phyloP scores from a whole-genome alignment of 352 stramenopile species.

The Globisporangium radiosum region DNA sequence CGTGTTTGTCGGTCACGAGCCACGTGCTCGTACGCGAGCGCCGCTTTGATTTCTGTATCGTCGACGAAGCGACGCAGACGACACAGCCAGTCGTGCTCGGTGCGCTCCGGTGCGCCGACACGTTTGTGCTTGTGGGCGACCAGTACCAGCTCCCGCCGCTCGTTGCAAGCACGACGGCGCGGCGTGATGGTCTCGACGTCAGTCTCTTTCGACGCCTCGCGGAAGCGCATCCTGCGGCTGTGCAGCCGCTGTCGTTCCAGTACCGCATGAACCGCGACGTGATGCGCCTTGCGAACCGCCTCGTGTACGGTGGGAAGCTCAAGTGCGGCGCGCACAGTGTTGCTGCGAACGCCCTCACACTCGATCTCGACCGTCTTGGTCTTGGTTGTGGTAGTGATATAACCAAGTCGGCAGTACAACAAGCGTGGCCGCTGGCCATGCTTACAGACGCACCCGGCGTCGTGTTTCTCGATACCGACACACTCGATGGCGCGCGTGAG shows the following conservation, averaged over 20 bases:
- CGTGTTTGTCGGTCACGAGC: slow-evolving; percentile 68
- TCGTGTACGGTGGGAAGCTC: slow-evolving; percentile 92
- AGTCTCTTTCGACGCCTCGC: slow-evolving; percentile 90
- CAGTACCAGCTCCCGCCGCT: slow-evolving; percentile 98
- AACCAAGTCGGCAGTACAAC: background rate
- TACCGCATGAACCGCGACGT: slow-evolving; percentile 98
- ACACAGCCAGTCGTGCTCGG: slow-evolving; percentile 93
- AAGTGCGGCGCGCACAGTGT: slow-evolving; percentile 83
- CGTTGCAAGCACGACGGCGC: slow-evolving; percentile 86
- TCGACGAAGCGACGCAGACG: slow-evolving; percentile 99
- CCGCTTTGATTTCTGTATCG: slow-evolving; percentile 97
- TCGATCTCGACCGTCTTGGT: slow-evolving; percentile 7
- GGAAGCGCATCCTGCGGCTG: slow-evolving; percentile 86
- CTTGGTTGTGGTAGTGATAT: background rate
- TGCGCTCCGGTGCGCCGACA: slow-evolving; percentile 89
- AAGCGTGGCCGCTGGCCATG: slow-evolving; percentile 21
- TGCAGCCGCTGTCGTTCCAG: slow-evolving; percentile 94
- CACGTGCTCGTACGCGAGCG: slow-evolving; percentile 77
- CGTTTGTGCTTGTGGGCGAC: slow-evolving; percentile 97
- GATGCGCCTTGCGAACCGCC: slow-evolving; percentile 92
- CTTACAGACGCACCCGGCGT: slow-evolving; percentile 50
- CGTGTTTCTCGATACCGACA: slow-evolving; percentile 84
- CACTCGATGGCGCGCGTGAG: slow-evolving; percentile 18
- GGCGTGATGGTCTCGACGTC: slow-evolving; percentile 76
- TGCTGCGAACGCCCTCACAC: slow-evolving; percentile 33